Conservation (phyloP, 164 flowering plant genomes). For the Dillenia turbinata region DNA sequence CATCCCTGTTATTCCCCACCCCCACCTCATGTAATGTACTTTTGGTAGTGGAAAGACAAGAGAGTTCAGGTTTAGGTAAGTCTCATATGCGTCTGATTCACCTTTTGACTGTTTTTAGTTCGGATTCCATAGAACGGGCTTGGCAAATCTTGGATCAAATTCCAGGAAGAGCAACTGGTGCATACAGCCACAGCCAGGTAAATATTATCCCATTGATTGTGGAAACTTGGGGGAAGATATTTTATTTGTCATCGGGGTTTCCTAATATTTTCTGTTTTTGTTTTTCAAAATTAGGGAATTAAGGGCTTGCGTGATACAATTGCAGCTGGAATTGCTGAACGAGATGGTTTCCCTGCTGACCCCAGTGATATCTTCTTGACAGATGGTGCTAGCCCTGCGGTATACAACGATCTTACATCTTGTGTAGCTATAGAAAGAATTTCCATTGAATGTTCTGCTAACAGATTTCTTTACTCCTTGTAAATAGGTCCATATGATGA, state of each 20-base stretch:
- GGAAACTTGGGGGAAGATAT: no score
- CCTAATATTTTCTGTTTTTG: not conserved
- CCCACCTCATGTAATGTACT: no score
- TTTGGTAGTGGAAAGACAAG: no score
- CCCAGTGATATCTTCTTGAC: constrained; percentile 93
- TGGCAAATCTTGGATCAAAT: constrained; percentile 90
- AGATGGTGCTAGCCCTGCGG: constrained; percentile 99
- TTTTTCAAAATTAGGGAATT: constrained; percentile 53
- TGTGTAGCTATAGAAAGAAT: not conserved
- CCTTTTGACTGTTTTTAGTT: constrained; percentile 36
- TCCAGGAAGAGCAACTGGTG: constrained; percentile 98
- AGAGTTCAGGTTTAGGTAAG: no score
- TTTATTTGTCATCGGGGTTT: not conserved
- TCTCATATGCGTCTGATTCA: not conserved
- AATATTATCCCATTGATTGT: not conserved
- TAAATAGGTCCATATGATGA: constrained; percentile 95
- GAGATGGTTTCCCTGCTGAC: constrained; percentile 91
- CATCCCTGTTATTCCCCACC: no score
- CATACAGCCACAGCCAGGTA: constrained; percentile 99
- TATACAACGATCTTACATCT: constrained; percentile 18
- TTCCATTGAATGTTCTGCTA: no score
- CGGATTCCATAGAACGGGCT: constrained; percentile 86
- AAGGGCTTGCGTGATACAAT: constrained; percentile 89
- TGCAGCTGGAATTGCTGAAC: constrained; percentile 93
- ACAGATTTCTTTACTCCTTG: no score